Base-by-base conservation (phyloP, 306 rosid species). In the Prosopis cineraria region DNA sequence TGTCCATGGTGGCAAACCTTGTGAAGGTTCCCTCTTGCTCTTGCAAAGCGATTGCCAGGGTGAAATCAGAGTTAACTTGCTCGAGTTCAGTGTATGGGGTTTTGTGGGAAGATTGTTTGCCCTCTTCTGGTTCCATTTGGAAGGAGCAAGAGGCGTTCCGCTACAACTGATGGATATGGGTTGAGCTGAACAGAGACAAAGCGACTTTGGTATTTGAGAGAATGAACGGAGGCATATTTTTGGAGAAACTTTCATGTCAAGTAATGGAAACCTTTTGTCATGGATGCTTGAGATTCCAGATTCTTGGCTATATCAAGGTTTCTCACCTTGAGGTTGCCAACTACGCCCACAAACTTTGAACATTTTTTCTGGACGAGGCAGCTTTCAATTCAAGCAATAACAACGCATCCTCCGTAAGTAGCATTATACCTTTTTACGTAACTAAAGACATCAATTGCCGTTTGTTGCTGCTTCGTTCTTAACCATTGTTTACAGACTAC, bases 1-100 rank as follows among this genome's bases (percentile, higher is more conserved):
- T 91, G 79, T 87, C 93, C 13, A 84, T 83, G 19, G 92, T 82
- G 52, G 81, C 74, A 2, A 83, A 89, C 86, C 65, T 78, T 27
- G 89, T 24, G 55, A 68, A 71, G 10, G 81, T 73, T 55, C 77
- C 76, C 62, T 88, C 95, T 66, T 88, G 95, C 77, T 89, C 94
- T 59, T 89, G 96, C 90, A 85, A 36, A 44, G 81, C 73, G 39
- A 86, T 84, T 73, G 96, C 91, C 31, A 89, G 81, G 55, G 78
- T 68, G 31, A 81, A 85, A 78, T 92, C 95, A 0, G 83, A 70
- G 85, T 85, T 83, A 22, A 81, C 89, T 84, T 87, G 92, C 66
- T 87, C 92, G 27, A 89, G 84, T 66, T 83, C 82, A 40, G 83
- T 79, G 70, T 81, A 82, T 50, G 91, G 91, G 36, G 52, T 85